Percentiles rank a stretch among this genome's conserved stretches.
Evolutionary conservation across 108 stramenopile genomes (phyloP).

Genomic region (Aureococcus anophagefferens): DNA sequence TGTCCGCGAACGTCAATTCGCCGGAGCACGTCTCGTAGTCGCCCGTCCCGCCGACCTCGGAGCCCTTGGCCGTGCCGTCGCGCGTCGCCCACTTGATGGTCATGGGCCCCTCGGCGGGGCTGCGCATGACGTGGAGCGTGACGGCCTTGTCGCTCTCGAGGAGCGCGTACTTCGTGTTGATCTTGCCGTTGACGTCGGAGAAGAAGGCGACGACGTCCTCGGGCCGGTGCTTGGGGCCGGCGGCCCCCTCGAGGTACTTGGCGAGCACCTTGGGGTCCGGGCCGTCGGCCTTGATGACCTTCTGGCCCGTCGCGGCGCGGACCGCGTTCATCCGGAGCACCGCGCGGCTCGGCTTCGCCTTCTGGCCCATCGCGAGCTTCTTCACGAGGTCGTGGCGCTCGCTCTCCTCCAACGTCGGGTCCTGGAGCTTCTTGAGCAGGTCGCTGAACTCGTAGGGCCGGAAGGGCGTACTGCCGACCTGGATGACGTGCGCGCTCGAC

Average conservation of each 20-base stretch:
- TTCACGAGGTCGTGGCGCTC: conserved; percentile 9
- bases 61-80: conserved; percentile 8
- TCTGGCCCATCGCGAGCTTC: conserved; percentile 8
- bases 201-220: background rate
- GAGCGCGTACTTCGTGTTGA: conserved; percentile 7
- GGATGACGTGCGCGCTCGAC: conserved; percentile 1
- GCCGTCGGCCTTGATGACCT: background rate
- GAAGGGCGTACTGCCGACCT: conserved; percentile 8
- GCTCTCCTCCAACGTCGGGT: background rate
- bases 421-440: conserved; percentile 1
- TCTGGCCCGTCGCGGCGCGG: conserved; percentile 3
- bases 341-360: conserved; percentile 6
- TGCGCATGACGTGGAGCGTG: conserved; percentile 1
- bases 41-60: background rate
- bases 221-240: background rate
- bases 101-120: conserved; percentile 4
- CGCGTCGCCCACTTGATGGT: conserved; percentile 9
- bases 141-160: conserved; percentile 4
- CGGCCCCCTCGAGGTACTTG: background rate
- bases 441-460: background rate
- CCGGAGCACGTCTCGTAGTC: conserved; percentile 19
- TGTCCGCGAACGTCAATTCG: conserved; percentile 9
- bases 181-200: background rate
- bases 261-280: background rate
- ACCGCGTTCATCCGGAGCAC: conserved; percentile 8